These are phyloP conservation scores for Eucalyptus tenuipes DNA, from an alignment of 345 rosid species.

Conservation along the genomic window DNA sequence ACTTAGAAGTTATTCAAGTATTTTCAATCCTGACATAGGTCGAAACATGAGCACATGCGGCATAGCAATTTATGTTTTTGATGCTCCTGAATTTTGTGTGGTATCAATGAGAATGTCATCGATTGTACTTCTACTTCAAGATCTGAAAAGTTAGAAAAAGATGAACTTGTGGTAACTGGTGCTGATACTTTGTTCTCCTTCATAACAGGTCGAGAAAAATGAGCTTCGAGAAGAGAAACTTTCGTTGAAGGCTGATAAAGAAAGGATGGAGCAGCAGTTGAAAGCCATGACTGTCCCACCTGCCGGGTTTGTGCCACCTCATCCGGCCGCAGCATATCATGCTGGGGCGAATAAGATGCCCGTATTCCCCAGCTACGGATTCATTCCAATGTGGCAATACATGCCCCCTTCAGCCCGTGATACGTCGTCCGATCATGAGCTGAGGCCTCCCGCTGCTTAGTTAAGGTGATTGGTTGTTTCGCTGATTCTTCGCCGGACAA, in stretches of 20 bases:
- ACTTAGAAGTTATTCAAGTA: not conserved
- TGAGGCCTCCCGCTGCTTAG: slow-evolving; percentile 95
- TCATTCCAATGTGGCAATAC: slow-evolving; percentile 93
- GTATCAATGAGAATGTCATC: not conserved
- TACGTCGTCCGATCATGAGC: slow-evolving; percentile 86
- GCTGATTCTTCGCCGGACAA: not conserved
- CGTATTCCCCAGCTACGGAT: slow-evolving; percentile 55
- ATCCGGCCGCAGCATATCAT: slow-evolving; percentile 44
- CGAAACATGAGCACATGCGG: not conserved
- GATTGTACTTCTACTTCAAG: not conserved
- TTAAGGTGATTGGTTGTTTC: not conserved
- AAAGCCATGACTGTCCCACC: slow-evolving; percentile 46
- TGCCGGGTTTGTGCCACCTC: slow-evolving; percentile 42
- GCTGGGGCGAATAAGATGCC: slow-evolving; percentile 47
- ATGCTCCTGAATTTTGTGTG: not conserved
- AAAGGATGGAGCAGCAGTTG: slow-evolving; percentile 61
- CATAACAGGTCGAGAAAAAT: slow-evolving; percentile 63
- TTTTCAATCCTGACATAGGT: not conserved
- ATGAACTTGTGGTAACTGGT: not conserved
- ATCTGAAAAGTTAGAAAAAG: not conserved
- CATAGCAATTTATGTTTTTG: not conserved
- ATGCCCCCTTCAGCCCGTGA: slow-evolving; percentile 66
- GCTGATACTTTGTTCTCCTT: not conserved
- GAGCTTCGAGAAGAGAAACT: slow-evolving; percentile 88
- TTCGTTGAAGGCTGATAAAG: slow-evolving; percentile 61